Evolutionary conservation across 1,139 yeast species (phyloP).

Genomic region (Saccharomyces hybrid): DNA sequence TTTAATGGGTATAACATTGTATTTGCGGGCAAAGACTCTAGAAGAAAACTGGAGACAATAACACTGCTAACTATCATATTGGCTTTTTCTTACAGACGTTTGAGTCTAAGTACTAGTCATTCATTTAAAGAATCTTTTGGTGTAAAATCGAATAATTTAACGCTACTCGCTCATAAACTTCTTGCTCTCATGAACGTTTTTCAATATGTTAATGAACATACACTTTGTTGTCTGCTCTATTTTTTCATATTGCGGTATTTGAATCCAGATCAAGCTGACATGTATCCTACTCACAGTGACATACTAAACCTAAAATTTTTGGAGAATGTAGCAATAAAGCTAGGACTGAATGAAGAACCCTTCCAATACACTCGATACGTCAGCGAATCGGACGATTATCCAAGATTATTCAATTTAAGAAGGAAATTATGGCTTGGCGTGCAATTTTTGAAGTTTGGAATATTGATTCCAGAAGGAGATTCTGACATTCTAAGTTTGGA

Average conservation of each 20-base stretch:
- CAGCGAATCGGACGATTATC: constrained; percentile 6
- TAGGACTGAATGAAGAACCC: constrained; percentile 19
- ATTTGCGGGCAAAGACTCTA: not conserved
- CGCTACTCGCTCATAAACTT: constrained; percentile 10
- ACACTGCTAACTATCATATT: constrained; percentile 11
- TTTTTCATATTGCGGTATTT: constrained; percentile 13
- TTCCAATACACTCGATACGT: constrained; percentile 9
- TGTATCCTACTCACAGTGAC: constrained; percentile 8
- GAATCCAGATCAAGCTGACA: constrained; percentile 13
- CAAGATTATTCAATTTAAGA: constrained; percentile 8
- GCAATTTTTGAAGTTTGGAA: constrained; percentile 13
- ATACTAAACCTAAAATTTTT: constrained; percentile 12
- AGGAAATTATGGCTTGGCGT: constrained; percentile 19
- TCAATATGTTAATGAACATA: constrained; percentile 16
- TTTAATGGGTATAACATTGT: not conserved
- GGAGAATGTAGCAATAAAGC: constrained; percentile 11
- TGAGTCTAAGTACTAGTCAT: not conserved
- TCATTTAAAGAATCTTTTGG: not conserved
- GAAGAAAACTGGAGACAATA: constrained; percentile 11
- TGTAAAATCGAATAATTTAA: not conserved
- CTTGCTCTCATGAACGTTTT: constrained; percentile 16
- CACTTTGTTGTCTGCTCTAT: constrained; percentile 14
- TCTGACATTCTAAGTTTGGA: constrained; percentile 5
- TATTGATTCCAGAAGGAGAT: constrained; percentile 14
- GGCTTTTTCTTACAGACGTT: constrained; percentile 11